phyloP scores from a whole-genome alignment of 371 early-diverging fungal species.

The Globomyces sp. region DNA sequence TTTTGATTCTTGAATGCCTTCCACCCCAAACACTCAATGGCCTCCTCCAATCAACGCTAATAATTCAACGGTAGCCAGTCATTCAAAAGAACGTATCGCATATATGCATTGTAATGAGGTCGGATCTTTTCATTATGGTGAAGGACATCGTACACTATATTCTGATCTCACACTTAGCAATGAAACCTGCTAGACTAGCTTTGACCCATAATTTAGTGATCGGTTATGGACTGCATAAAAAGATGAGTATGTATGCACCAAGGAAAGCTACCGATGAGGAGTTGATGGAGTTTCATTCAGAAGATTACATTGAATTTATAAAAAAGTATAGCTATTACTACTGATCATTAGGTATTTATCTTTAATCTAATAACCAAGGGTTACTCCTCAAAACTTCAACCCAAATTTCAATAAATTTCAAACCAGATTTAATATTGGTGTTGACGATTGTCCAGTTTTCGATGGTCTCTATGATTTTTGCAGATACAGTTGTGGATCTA shows the following conservation, averaged over 20 bases:
- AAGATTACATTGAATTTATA: slow-evolving; percentile 98
- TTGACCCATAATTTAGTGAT: slow-evolving; percentile 97
- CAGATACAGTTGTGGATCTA: slow-evolving; percentile 74
- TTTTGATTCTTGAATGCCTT: too few relatives aligned
- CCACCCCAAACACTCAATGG: neutral
- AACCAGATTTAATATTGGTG: slow-evolving; percentile 79
- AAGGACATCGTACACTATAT: slow-evolving; percentile 62
- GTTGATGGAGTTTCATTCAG: slow-evolving; percentile 92
- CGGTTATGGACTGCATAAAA: slow-evolving; percentile 92
- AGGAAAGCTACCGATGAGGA: slow-evolving; percentile 94
- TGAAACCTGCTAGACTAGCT: slow-evolving; percentile 99
- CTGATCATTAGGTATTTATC: neutral
- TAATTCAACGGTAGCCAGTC: slow-evolving; percentile 6
- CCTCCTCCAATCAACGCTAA: slow-evolving; percentile 10
- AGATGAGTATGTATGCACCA: slow-evolving; percentile 87
- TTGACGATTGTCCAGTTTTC: slow-evolving; percentile 97
- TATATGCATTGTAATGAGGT: slow-evolving; percentile 88
- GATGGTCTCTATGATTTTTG: slow-evolving; percentile 97
- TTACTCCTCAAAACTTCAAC: slow-evolving; percentile 84
- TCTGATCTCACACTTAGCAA: slow-evolving; percentile 46
- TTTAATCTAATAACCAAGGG: slow-evolving; percentile 43
- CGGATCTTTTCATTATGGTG: slow-evolving; percentile 88
- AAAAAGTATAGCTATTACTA: slow-evolving; percentile 57
- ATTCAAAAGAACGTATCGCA: slow-evolving; percentile 59
- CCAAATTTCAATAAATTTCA: slow-evolving; percentile 64